phyloP scores from a whole-genome alignment of 345 rosid genomes.

The Streptanthus diversifolius region DNA sequence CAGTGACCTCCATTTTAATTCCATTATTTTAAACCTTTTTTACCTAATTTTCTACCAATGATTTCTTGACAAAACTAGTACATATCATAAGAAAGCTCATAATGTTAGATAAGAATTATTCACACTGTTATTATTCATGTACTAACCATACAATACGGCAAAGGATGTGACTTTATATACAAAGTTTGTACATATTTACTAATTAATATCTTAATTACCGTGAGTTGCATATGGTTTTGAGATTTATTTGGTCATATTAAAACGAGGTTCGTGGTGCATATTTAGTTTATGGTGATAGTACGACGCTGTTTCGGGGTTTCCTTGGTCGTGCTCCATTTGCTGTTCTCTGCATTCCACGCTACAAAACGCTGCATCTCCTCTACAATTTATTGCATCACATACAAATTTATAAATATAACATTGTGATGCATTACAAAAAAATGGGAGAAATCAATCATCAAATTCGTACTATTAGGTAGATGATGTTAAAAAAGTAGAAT shows the following conservation, averaged over 20 bases:
- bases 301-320: slow-evolving; percentile 35
- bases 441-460: not conserved
- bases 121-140: slow-evolving; percentile 6
- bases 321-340: slow-evolving; percentile 67
- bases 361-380: slow-evolving; percentile 90
- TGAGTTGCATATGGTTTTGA: slow-evolving; percentile 13
- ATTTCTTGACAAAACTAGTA: not conserved
- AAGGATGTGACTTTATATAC: slow-evolving; percentile 4
- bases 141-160: not conserved
- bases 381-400: slow-evolving; percentile 24
- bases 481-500: not conserved
- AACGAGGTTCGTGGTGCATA: slow-evolving; percentile 19
- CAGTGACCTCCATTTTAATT: slow-evolving; percentile 24
- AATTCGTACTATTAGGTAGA: not conserved
- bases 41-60: not conserved
- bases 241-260: not conserved
- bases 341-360: slow-evolving; percentile 78
- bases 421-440: not conserved
- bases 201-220: slow-evolving; percentile 12
- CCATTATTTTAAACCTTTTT: not conserved
- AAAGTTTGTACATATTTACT: not conserved
- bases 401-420: not conserved
- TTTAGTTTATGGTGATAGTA: slow-evolving; percentile 9
- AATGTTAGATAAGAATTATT: slow-evolving; percentile 1
- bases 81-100: not conserved